Evolutionary conservation across 1,139 yeast species (phyloP).

Genomic region (Nakaseomyces nivariensis): DNA sequence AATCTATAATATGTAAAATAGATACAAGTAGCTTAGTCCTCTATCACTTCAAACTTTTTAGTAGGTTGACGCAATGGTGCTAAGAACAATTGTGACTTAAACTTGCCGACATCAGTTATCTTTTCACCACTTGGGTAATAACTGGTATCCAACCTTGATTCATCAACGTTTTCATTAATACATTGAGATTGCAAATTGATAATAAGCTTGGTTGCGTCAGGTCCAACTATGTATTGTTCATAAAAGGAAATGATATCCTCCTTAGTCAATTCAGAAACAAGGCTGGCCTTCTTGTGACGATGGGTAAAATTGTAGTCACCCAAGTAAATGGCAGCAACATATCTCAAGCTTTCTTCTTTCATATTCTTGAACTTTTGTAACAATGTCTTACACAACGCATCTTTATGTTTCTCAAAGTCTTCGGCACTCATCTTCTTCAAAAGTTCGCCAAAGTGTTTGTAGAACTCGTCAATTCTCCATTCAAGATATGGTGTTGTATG

Average conservation of each 20-base stretch:
- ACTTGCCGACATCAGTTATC: conserved; percentile 33
- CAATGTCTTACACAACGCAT: conserved; percentile 56
- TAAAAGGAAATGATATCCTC: conserved; percentile 50
- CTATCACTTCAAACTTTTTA: conserved; percentile 14
- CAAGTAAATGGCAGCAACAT: conserved; percentile 56
- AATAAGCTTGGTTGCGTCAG: conserved; percentile 41
- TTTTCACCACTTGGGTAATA: conserved; percentile 32
- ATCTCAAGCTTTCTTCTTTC: conserved; percentile 60
- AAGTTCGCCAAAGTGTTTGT: conserved; percentile 30
- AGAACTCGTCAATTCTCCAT: conserved; percentile 62
- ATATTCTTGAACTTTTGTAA: conserved; percentile 67
- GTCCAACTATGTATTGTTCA: conserved; percentile 36
- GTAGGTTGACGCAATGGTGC: conserved; percentile 39
- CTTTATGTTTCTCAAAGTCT: conserved; percentile 59
- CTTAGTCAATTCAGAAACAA: conserved; percentile 45
- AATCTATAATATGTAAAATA: not conserved
- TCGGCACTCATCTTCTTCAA: conserved; percentile 43
- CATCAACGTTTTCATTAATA: conserved; percentile 18
- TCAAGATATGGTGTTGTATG: conserved; percentile 65
- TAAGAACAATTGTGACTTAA: conserved; percentile 35
- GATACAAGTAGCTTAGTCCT: not conserved
- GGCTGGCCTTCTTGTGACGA: conserved; percentile 46
- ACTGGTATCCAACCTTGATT: conserved; percentile 15
- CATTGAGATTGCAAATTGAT: conserved; percentile 62
- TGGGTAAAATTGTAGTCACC: conserved; percentile 72